Evolutionary conservation across 2,329 filamentous ascomycete species (phyloP), one percentile per base, ranked within the genome.

Genomic region (Samsoniella hepiali): DNA sequence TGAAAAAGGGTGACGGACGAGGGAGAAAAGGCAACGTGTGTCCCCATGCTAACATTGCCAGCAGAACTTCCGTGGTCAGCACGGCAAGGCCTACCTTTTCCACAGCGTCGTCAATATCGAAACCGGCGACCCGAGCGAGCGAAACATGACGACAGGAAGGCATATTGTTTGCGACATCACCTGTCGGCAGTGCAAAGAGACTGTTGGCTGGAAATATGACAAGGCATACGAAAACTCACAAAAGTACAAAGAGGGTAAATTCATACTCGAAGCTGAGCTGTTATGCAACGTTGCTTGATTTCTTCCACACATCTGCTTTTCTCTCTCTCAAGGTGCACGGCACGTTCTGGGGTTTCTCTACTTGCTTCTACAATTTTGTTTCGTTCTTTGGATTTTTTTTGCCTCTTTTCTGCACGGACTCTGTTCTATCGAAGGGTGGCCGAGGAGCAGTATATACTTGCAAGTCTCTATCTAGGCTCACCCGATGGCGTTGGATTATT

Each of bases 161-260:
- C 95, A 99, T 77, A 84, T 98, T 63, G 95, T 99, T 55, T 89
- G 95, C 64, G 95, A 99, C 75, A 97, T 99, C 71, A 82, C 82
- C 64, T 99, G 95, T 80, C 85, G 90, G 64, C 91, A 96, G 77
- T 99, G 95, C 84, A 90, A 90, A 74, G 90, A 93, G 76, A 90
- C 89, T 36, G 95, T 99, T 60, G 95, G 95, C 42, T 99, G 95
- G 95, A 98, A 97, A 77, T 99, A 99, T 75, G 95, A 99, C 78
- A 97, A 96, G 80, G 95, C 95, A 1, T 98, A 91, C 75, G 95
- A 99, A 80, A 77, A 81, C 40, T 88, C 84, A 67, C 94, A 99
- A 84, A 97, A 97, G 79, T 99, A 99, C 79, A 99, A 99, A 81
- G 95, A 99, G 82, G 93, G 93, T 63, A 99, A 98, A 79, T 98